Percentiles rank a stretch among this genome's conserved stretches.
Conservation (phyloP, 2,329 filamentous ascomycete genomes). For the Aspergillus calidoustus region DNA sequence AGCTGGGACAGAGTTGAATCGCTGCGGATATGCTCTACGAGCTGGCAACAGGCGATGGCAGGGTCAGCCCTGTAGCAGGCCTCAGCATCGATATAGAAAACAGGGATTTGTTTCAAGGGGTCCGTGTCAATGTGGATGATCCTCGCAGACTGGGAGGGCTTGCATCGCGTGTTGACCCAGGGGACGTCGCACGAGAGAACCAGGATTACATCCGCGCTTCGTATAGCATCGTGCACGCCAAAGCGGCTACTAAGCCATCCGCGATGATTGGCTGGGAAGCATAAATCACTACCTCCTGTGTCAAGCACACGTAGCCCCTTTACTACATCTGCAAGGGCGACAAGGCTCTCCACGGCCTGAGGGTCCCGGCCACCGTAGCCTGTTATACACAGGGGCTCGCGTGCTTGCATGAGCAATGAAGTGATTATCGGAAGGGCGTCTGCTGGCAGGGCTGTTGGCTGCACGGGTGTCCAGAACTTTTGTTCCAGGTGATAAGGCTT, state of each 20-base stretch:
- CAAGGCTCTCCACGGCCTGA: slow-evolving; percentile 48
- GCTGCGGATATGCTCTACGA: no score
- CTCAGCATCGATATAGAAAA: slow-evolving; percentile 65
- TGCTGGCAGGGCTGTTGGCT: no score
- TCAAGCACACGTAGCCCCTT: no score
- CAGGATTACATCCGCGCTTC: slow-evolving; percentile 78
- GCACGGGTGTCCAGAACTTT: no score
- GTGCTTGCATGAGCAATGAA: no score
- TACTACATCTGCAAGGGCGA: slow-evolving; percentile 49
- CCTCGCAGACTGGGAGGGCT: slow-evolving; percentile 35
- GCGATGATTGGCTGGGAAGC: no score
- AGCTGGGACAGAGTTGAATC: no score
- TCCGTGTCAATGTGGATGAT: slow-evolving; percentile 63
- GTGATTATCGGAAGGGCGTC: no score
- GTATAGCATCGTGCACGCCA: slow-evolving; percentile 73
- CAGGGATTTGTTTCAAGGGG: slow-evolving; percentile 72
- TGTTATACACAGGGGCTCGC: slow-evolving; percentile 53
- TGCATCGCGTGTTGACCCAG: slow-evolving; percentile 80
- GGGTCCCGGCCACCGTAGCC: slow-evolving; percentile 56
- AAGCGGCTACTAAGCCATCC: slow-evolving; percentile 67
- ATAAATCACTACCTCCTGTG: no score
- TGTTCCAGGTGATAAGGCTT: slow-evolving; percentile 19
- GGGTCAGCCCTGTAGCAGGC: no score
- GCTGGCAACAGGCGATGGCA: no score
- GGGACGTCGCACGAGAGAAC: slow-evolving; percentile 89